Evolutionary conservation across 2,329 filamentous ascomycete species (phyloP), one percentile per base, ranked within the genome.

Genomic region (Alternaria ventricosa): DNA sequence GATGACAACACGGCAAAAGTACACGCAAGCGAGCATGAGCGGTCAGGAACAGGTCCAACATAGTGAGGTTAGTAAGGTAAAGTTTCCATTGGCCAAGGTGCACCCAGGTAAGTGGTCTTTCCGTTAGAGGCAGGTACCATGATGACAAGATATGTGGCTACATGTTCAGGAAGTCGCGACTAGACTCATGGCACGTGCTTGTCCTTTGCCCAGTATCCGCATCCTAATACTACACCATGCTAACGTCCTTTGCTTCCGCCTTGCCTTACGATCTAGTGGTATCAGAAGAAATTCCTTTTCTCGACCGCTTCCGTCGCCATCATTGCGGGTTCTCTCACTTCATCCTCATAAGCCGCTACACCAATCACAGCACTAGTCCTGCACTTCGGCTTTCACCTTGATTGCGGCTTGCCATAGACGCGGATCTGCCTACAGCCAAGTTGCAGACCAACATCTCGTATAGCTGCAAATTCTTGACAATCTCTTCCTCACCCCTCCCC

Each of bases 61-160:
- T 18, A 3, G 36, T 41, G 36, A 41, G n/a, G n/a, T 18, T 18
- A 9, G 1, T 18, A 0, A 41, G 36, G 8, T 41, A 41, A 41
- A 41, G 2, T 41, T 41, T 0, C n/a, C 0, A 41, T 1, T 0
- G 18, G 36, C 15, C 36, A 41, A 18, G 1, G 0, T 18, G 3
- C 36, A 11, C 3, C 33, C 33, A 41, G 15, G 33, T n/a, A 2
- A 6, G 15, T n/a, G 33, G 2, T 6, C 30, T 2, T 6, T 3
- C 7, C 5, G 5, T 41, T 8, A 5, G 33, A 41, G 36, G 36
- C 36, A 41, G 36, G 36, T 41, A 41, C 36, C 0, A 5, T 41
- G 36, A 41, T 41, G 33, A 0, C 33, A 18, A 41, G 4, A 41
- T 5, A 10, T 3, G 36, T 18, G 33, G 4, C 36, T 41, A 2